Base-by-base conservation (phyloP, 2,329 filamentous ascomycete genomes). In the Alternaria panax region DNA sequence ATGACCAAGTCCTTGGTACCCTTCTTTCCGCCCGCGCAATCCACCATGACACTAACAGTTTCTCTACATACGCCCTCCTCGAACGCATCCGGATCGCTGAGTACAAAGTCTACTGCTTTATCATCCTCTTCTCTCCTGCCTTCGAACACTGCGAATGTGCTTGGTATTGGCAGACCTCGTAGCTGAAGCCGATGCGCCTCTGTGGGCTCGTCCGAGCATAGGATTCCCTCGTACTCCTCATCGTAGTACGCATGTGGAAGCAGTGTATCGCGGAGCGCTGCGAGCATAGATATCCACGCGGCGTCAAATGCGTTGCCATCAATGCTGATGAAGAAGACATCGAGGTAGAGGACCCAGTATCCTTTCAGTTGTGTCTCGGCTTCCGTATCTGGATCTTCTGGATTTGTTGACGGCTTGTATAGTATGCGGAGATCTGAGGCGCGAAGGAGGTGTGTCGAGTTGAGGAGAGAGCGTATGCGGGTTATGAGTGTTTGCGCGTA, bases 261-360 rank as follows among this genome's bases (percentile, higher is more conserved):
- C 59, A 84, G 87, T 5, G 92, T 94, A 76, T 95, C 87, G 53
- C 83, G 84, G 59, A 99, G 81, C 7, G 95, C 94, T 8, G 93
- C 92, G 22, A 97, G 78, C 0, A 96, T 85, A 12, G 92, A 89
- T 1, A 90, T 86, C 93, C 94, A 98, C 0, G 92, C 92, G 0
- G 92, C 91, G 73, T 99, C 94, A 66, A 98, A 93, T 1, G 92
- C 87, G 71, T 95, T 96, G 6, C 94, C 94, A 65, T 97, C 93
- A 50, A 97, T 88, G 0, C 92, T 96, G 67, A 99, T 90, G 80
- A 97, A 95, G 73, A 97, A 86, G n/a, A 97, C 84, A 74, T 98
- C 94, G 66, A 99, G 91, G 78, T 97, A 97, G 20, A 99, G 87
- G 9, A 92, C 89, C 95, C 94, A 99, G 78, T 96, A 98, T 0